Conservation (phyloP, 257 asterid genomes). For the Gentiana dahurica region DNA sequence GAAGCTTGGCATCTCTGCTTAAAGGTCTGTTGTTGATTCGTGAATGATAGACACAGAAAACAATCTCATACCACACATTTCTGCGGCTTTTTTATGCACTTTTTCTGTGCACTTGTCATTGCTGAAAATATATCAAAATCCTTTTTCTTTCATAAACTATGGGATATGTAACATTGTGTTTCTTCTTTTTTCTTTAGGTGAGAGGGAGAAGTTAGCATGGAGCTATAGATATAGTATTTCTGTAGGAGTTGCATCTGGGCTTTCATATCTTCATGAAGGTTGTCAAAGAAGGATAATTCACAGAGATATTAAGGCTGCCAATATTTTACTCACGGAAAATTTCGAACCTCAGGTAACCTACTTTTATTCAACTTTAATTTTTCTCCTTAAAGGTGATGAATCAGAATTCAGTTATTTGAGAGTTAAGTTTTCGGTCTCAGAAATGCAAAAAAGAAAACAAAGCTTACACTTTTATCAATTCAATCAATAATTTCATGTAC, state of each 20-base stretch:
- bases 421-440: too few species aligned
- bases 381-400: background rate
- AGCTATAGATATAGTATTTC: slow-evolving; percentile 47
- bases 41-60: background rate
- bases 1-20: slow-evolving; percentile 73
- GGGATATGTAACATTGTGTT: slow-evolving; percentile 1
- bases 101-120: too few species aligned
- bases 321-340: slow-evolving; percentile 72
- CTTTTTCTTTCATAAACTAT: background rate
- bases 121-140: too few species aligned
- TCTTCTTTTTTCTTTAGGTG: slow-evolving; percentile 24
- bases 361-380: background rate
- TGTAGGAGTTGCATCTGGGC: slow-evolving; percentile 77
- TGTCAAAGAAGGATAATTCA: slow-evolving; percentile 91
- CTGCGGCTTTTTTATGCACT: too few species aligned
- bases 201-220: slow-evolving; percentile 56
- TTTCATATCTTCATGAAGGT: slow-evolving; percentile 86
- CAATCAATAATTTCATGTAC: background rate
- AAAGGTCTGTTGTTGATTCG: slow-evolving; percentile 30
- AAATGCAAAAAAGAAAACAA: too few species aligned
- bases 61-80: too few species aligned
- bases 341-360: slow-evolving; percentile 69
- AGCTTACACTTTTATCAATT: background rate
- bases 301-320: slow-evolving; percentile 90
- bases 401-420: too few species aligned